Percentiles rank a stretch among this genome's conserved stretches.
phyloP scores from a whole-genome alignment of 371 early-diverging fungal species.

The Rhizopus delemar region DNA sequence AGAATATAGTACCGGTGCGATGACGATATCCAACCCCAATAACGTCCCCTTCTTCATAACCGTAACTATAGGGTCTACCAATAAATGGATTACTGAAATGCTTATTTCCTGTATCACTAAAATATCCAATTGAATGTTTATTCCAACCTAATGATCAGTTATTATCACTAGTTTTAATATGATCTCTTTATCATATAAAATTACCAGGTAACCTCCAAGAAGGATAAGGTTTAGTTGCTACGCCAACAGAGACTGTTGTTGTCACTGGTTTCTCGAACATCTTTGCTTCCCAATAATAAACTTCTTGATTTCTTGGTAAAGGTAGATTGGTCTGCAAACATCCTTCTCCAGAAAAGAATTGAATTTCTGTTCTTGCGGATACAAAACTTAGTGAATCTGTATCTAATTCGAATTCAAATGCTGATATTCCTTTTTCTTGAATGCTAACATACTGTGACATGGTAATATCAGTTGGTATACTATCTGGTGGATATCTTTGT shows the following conservation, averaged over 20 bases:
- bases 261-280: conserved; percentile 62
- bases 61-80: conserved; percentile 60
- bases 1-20: conserved; percentile 73
- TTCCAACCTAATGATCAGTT: conserved; percentile 57
- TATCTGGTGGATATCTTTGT: conserved; percentile 61
- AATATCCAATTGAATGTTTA: conserved; percentile 72
- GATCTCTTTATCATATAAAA: neutral
- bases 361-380: conserved; percentile 75
- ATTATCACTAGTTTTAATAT: too few relatives aligned
- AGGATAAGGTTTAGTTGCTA: conserved; percentile 72
- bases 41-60: conserved; percentile 71
- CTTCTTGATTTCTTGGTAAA: conserved; percentile 75
- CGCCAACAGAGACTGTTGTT: conserved; percentile 65
- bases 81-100: conserved; percentile 69
- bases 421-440: conserved; percentile 82
- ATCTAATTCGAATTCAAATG: conserved; percentile 81
- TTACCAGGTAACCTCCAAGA: conserved; percentile 67
- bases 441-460: conserved; percentile 69
- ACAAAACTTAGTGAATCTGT: conserved; percentile 65
- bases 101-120: conserved; percentile 64
- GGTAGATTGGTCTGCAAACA: conserved; percentile 84
- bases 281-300: conserved; percentile 78
- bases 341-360: conserved; percentile 69
- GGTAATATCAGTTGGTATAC: conserved; percentile 71
- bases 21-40: conserved; percentile 80